Evolutionary conservation across 2,329 filamentous ascomycete species (phyloP).

Genomic region (Huntiella abstrusa): DNA sequence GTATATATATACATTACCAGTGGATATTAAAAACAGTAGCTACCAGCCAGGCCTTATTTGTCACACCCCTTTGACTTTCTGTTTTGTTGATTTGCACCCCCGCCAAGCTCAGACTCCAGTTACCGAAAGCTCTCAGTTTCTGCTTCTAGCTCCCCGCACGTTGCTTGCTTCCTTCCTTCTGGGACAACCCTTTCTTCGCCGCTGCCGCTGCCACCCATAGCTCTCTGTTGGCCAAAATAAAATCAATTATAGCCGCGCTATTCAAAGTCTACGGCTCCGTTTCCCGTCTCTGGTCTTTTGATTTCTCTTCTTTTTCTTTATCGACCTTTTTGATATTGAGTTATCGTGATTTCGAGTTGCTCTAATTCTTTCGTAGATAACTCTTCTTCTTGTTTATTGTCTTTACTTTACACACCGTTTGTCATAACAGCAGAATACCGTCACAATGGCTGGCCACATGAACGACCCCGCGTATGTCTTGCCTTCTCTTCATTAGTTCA

Average conservation of each 20-base stretch:
- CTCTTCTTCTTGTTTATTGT: constrained; percentile 7
- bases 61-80: too few species aligned
- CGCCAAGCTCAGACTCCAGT: too few species aligned
- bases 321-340: background rate
- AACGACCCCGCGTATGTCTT: constrained; percentile 11
- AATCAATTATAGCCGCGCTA: constrained; percentile 8
- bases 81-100: too few species aligned
- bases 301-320: constrained; percentile 4
- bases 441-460: constrained; percentile 11
- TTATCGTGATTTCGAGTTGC: too few species aligned
- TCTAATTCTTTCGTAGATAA: too few species aligned
- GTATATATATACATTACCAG: too few species aligned
- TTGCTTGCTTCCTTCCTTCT: constrained; percentile 7
- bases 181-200: constrained; percentile 2
- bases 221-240: background rate
- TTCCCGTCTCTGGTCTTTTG: background rate
- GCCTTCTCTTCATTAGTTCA: background rate
- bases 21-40: too few species aligned
- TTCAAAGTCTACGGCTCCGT: background rate
- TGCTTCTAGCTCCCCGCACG: constrained; percentile 6
- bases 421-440: constrained; percentile 5
- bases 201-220: constrained; percentile 5
- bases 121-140: background rate
- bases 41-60: too few species aligned
- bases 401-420: constrained; percentile 2